Conservation (phyloP, 768 basidiomycete genomes). For the Pulveroboletus sp. region DNA sequence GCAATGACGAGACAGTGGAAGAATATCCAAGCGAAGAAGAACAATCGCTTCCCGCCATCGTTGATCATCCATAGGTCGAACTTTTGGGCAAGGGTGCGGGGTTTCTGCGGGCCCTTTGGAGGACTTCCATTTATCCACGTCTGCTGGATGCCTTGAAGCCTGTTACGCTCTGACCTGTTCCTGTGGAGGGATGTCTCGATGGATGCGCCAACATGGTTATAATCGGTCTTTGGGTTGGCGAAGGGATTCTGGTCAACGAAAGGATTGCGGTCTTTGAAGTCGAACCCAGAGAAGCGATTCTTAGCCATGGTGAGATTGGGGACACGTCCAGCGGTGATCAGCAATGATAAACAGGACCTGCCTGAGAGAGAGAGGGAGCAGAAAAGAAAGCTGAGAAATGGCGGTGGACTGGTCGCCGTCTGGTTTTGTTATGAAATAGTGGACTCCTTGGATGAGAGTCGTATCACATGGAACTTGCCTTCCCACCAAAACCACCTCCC, state of each 20-base stretch:
- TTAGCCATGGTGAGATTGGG: constrained; percentile 25
- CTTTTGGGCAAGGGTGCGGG: constrained; percentile 40
- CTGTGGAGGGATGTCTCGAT: constrained; percentile 56
- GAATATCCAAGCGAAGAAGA: constrained; percentile 77
- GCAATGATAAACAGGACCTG: constrained; percentile 23
- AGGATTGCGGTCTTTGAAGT: constrained; percentile 57
- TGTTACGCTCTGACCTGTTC: constrained; percentile 79
- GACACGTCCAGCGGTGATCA: constrained; percentile 16
- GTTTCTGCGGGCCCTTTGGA: constrained; percentile 31
- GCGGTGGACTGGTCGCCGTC: not conserved
- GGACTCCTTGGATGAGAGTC: too few species aligned
- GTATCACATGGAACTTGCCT: constrained; percentile 3
- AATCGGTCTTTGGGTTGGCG: constrained; percentile 29
- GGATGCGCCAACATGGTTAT: constrained; percentile 23
- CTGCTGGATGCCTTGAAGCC: constrained; percentile 83
- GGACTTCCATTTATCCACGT: constrained; percentile 36
- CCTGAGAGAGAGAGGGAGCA: constrained; percentile 18
- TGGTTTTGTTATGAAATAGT: constrained; percentile 1
- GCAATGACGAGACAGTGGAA: constrained; percentile 74
- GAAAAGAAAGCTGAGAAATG: not conserved
- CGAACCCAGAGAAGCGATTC: constrained; percentile 58
- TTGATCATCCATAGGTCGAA: constrained; percentile 89
- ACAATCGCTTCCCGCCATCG: constrained; percentile 75
- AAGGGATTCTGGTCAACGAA: constrained; percentile 50
- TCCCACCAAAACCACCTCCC: too few species aligned